Evolutionary conservation across 352 stramenopile species (phyloP).

Genomic region (Globisporangium acanthophoron): DNA sequence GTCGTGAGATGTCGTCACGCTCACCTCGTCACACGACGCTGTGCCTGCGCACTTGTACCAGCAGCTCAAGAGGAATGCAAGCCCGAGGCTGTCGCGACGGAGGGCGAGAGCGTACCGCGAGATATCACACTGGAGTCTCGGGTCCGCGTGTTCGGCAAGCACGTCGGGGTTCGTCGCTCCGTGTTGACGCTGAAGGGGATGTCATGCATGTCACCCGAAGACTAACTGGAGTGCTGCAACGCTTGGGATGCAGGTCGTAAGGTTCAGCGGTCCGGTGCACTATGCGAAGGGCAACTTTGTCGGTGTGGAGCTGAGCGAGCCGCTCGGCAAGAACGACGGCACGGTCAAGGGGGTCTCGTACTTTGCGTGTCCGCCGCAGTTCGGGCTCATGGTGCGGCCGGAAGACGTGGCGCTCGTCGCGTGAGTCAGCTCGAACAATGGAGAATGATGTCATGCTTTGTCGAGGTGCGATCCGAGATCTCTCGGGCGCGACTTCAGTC

Average conservation of each 20-base stretch:
- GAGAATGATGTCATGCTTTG: neutral
- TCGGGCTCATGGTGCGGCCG: constrained; percentile 70
- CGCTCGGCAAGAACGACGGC: constrained; percentile 69
- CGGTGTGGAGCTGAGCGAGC: constrained; percentile 47
- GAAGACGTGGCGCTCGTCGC: constrained; percentile 23
- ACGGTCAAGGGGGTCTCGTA: constrained; percentile 61
- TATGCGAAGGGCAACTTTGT: constrained; percentile 73
- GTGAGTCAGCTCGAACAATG: neutral
- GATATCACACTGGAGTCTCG: constrained; percentile 19
- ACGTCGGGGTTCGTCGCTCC: constrained; percentile 24
- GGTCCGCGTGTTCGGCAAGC: constrained; percentile 36
- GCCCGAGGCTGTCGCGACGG: neutral
- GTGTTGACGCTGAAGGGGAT: neutral
- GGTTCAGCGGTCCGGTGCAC: constrained; percentile 57
- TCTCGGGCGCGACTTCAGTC: neutral
- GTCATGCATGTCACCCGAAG: neutral
- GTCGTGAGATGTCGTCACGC: neutral
- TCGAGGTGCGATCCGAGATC: neutral
- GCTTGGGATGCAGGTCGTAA: constrained; percentile 32
- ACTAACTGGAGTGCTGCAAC: neutral
- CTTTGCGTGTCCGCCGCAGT: constrained; percentile 46
- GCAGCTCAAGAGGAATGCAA: neutral
- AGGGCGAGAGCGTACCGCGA: neutral
- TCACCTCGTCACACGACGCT: neutral
- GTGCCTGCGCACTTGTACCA: neutral